Base-by-base conservation (phyloP, 1,284 basidiomycete species). In the Meira miltonrushii region DNA sequence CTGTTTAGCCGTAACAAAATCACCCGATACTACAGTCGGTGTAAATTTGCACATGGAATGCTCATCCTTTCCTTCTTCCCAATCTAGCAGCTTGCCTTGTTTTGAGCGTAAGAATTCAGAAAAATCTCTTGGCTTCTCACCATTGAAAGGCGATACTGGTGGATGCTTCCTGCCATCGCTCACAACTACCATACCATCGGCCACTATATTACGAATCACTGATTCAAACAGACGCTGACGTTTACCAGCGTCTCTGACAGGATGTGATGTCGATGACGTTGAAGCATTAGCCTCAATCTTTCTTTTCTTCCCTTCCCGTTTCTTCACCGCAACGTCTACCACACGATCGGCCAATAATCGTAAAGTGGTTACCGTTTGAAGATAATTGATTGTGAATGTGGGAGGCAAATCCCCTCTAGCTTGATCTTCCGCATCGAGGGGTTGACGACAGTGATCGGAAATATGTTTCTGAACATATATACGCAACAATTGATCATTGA, bases 151-250 rank as follows among this genome's bases (percentile, higher is more conserved):
- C 15, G 28, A 11, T n/a, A 59, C 58, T 58, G 58, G 61, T 39
- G 64, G 57, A 41, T 67, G 67, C 1, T 67, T 54, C 9, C 64
- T 62, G 9, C 43, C 43, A 2, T 59, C 39, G 39, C 66, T 69
- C 9, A 62, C 54, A 39, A 39, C 15, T 1, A 52, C 52, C 21
- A 15, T 47, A 2, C 23, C 37, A n/a, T 15, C 23, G 15, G 23
- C 33, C 48, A 17, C 15, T 4, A 44, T 44, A 23, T 25, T 50
- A n/a, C 48, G 21, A 4, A n/a, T 38, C 3, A 23, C 21, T 17
- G 48, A 19, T 17, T 25, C 15, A 50, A 23, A 28, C 23, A 53
- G 37, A 13, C 15, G 12, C 11, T 41, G 23, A 5, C 13, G 23
- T 39, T 39, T 41, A 53, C 23, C 12, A 13, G 2, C 37, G 8